Base-by-base conservation (phyloP, 495 filamentous ascomycete genomes). In the Stereocaulon alpinum region DNA sequence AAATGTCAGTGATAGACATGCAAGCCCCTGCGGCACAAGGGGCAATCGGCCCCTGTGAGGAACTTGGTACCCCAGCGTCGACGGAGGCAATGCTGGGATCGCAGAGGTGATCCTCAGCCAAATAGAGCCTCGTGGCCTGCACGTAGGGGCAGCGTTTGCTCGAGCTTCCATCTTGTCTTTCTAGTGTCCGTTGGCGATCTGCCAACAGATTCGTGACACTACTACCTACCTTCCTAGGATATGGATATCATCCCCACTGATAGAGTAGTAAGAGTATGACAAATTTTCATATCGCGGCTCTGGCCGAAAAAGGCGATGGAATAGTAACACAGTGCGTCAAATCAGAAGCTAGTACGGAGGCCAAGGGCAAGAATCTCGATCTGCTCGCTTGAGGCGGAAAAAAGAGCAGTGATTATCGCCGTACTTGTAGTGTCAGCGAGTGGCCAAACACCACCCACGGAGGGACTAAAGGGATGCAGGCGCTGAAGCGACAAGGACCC, bases 251-350 rank as follows among this genome's bases (percentile, higher is more conserved):
- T 22, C 4, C 15, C 34, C 27, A 6, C 32, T 15, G 24, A 52
- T 32, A 18, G 49, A 4, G n/a, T 52, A n/a, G 15, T 29, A 30
- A 32, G 29, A 52, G 34, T 52, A 34, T 52, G 49, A 52, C 49
- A 52, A 55, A 55, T 55, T 55, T 37, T 22, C 18, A 55, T 55
- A 55, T 41, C 37, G 52, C 15, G 40, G 34, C 49, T 52, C 10
- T 34, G n/a, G 49, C 49, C 49, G 49, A 52, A 37, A 20, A 7
- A 37, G 49, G 34, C 30, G 11, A 52, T 34, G 12, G 3, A 18
- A 52, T 29, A n/a, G 30, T 17, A 34, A 29, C 30, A n/a, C 17
- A 5, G 5, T 52, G 49, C 34, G 14, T 52, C 49, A 15, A 52
- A 52, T 52, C 49, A 52, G 10, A 30, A 34, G 27, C 49, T 37